Base-by-base conservation (phyloP, 805 yeast genomes). In the Nakazawaea peltata region DNA sequence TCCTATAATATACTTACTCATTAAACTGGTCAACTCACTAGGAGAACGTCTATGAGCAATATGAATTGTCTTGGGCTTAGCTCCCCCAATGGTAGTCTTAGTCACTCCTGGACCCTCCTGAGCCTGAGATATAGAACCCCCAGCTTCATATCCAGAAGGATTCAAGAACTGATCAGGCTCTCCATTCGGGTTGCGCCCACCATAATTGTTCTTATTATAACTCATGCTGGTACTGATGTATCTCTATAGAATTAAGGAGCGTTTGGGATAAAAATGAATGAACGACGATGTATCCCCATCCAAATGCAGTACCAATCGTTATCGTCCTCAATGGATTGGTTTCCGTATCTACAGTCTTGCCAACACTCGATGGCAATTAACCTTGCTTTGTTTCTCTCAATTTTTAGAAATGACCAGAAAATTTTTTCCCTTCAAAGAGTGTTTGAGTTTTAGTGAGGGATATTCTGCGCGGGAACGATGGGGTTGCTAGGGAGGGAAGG, bases 41-140 rank as follows among this genome's bases (percentile, higher is more conserved):
- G 97, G 97, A 3, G 97, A 82, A 41, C 95, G 73, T 51, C 97
- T 74, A 51, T 92, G 97, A n/a, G 97, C 97, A 44, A 90, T 87
- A 60, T 87, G 94, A 41, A 92, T 67, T 41, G 74, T 75, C 45
- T 71, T 71, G 26, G 81, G 80, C 37, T 48, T 52, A 2, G 43
- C 44, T 8, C 63, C 63, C 1, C 51, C 43, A 4, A 61, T 56
- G 33, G 49, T 53, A 14, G 57, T 48, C 15, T 56, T 51, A 22
- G 53, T 49, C 14, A 33, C 37, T n/a, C 40, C 40, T 4, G 40
- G 30, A 17, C 25, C 32, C 28, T 13, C 12, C 15, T 36, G 36
- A 19, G 12, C 6, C n/a, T n/a, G n/a, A 19, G n/a, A 22, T 5
- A 24, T 8, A 22, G 26, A 21, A 12, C 12, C 12, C 9, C 31